These are phyloP conservation scores for Hypomyces perniciosus DNA, from an alignment of 2,329 filamentous ascomycete species.

Conservation along the genomic window DNA sequence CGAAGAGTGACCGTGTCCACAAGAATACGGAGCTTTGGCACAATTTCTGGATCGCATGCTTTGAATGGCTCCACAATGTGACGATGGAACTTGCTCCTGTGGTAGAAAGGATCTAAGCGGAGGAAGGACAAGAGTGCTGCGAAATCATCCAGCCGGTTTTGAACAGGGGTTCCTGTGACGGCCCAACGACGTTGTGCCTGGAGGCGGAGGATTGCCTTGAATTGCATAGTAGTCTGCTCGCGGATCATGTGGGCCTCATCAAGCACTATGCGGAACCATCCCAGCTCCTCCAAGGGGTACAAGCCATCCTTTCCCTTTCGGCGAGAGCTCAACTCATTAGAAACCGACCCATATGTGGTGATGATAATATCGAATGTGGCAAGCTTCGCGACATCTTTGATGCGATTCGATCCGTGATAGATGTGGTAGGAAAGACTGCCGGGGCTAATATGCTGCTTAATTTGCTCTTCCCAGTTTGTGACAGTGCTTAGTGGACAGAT, in stretches of 20 bases:
- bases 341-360: constrained; percentile 86
- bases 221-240: constrained; percentile 73
- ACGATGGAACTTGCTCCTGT: constrained; percentile 66
- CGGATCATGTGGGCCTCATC: constrained; percentile 96
- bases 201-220: constrained; percentile 75
- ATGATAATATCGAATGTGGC: constrained; percentile 76
- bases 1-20: constrained; percentile 93
- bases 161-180: constrained; percentile 93
- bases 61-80: constrained; percentile 85
- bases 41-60: constrained; percentile 72
- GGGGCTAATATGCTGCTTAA: constrained; percentile 69
- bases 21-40: constrained; percentile 78
- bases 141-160: constrained; percentile 88
- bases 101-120: constrained; percentile 77
- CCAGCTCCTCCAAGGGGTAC: constrained; percentile 68
- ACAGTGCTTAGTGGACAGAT: constrained; percentile 87
- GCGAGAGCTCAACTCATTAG: constrained; percentile 66
- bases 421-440: constrained; percentile 66
- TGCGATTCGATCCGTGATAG: constrained; percentile 78
- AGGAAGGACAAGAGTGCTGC: constrained; percentile 83
- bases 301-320: constrained; percentile 52
- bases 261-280: constrained; percentile 89
- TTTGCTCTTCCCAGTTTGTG: constrained; percentile 91
- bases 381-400: constrained; percentile 61
- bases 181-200: constrained; percentile 84